Percentiles rank a stretch among this genome's conserved stretches.
Conservation (phyloP, 345 rosid genomes). For the Sonneratia caseolaris region DNA sequence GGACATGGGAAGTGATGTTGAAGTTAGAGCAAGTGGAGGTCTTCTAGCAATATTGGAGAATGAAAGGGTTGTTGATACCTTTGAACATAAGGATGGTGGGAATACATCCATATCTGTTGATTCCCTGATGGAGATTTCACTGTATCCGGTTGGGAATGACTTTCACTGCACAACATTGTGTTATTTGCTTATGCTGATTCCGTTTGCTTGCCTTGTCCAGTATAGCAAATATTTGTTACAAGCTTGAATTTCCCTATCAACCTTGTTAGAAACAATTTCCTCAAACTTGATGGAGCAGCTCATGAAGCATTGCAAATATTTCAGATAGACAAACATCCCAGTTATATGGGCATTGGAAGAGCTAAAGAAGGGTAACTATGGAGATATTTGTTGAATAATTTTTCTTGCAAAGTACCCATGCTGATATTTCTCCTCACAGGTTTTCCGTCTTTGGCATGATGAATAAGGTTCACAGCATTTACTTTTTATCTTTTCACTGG, state of each 20-base stretch:
- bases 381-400: conserved; percentile 6
- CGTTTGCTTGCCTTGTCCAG: not conserved
- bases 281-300: conserved; percentile 86
- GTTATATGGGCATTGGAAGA: conserved; percentile 99
- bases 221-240: not conserved
- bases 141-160: conserved; percentile 36
- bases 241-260: conserved; percentile 29
- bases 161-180: conserved; percentile 11
- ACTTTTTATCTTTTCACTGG: not conserved
- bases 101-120: conserved; percentile 67
- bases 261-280: conserved; percentile 58
- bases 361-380: conserved; percentile 86
- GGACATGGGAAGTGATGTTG: conserved; percentile 85
- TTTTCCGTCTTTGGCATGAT: conserved; percentile 96
- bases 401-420: conserved; percentile 14
- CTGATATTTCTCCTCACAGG: conserved; percentile 40
- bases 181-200: not conserved
- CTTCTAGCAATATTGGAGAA: conserved; percentile 92
- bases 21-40: conserved; percentile 92
- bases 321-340: conserved; percentile 93
- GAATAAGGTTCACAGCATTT: conserved; percentile 64
- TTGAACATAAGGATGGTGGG: conserved; percentile 75
- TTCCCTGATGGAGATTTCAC: conserved; percentile 60
- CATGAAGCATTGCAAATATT: conserved; percentile 92
- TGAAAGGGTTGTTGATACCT: conserved; percentile 77